Evolutionary conservation across 441 rosid genomes (phyloP), one percentile per base, ranked within the genome.

Genomic region (Adansonia rubrostipa): DNA sequence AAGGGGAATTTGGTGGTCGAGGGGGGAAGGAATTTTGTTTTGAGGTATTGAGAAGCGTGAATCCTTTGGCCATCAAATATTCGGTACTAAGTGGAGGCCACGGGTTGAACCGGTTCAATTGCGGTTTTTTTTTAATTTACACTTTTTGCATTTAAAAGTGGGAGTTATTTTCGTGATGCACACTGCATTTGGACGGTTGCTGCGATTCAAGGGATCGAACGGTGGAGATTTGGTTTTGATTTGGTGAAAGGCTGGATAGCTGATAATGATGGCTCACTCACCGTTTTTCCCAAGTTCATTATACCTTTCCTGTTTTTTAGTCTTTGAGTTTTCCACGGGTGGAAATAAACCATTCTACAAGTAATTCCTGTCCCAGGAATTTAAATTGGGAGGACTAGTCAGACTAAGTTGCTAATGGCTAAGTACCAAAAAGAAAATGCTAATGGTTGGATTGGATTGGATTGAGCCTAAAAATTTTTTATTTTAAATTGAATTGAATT

Each of bases 1-100:
- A 15, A 11, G 51, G 65, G 4, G 58, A 81, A 83, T 47, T 75
- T 84, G 9, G 44, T 51, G 68, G 74, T 33, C 42, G 81, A 77
- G 66, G 65, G 81, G 80, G 81, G 65, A 89, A 82, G 75, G 83
- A 85, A 86, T 86, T 80, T 71, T 78, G 73, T 73, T 80, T 82
- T 50, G 48, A 9, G 68, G 50, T 77, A 67, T 79, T 22, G 83
- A 75, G 84, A 84, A 47, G 85, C 87, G 91, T 88, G 86, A 84
- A 82, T 79, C 80, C 88, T 79, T 83, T 82, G 85, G 84, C 74
- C 82, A 79, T 78, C 87, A 81, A 81, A 88, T 86, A 86, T 86
- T 86, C 90, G 79, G 48, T 15, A 62, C 71, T 28, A 14, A 14
- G 47, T 62, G 57, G 42, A 24, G 70, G 42, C 71, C 58, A 44